Conservation (phyloP, 495 filamentous ascomycete species). For the Penicillium tannophilum region DNA sequence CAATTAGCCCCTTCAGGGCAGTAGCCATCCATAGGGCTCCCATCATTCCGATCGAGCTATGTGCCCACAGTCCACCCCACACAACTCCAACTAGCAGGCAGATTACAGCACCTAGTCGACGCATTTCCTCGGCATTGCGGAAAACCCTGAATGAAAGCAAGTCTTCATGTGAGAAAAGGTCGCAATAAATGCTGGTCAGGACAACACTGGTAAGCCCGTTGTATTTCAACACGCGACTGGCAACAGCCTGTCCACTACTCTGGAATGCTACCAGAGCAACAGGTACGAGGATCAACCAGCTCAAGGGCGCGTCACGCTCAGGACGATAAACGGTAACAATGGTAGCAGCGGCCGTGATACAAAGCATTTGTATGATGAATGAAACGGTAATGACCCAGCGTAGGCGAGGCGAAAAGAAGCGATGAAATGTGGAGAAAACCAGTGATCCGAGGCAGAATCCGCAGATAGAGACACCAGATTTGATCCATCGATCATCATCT, state of each 20-base stretch:
- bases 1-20: constrained; percentile 47
- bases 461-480: constrained; percentile 63
- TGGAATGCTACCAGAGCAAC: constrained; percentile 70
- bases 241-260: constrained; percentile 69
- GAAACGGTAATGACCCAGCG: constrained; percentile 64
- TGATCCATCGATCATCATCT: constrained; percentile 55
- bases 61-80: constrained; percentile 58
- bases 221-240: constrained; percentile 63
- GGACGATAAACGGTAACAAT: constrained; percentile 54
- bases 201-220: constrained; percentile 68
- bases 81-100: constrained; percentile 62
- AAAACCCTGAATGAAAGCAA: constrained; percentile 43
- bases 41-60: constrained; percentile 57
- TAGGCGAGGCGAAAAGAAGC: constrained; percentile 43
- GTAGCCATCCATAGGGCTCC: constrained; percentile 67
- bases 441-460: constrained; percentile 69
- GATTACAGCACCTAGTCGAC: constrained; percentile 56
- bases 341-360: constrained; percentile 58
- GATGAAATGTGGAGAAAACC: constrained; percentile 64
- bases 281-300: constrained; percentile 61
- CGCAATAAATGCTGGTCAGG: constrained; percentile 71
- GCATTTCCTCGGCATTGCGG: constrained; percentile 59
- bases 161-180: constrained; percentile 65
- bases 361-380: constrained; percentile 55
- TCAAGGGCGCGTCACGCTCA: constrained; percentile 42